These are phyloP conservation scores for Xylaria sp. DNA, from an alignment of 2,329 filamentous ascomycete species.

Conservation along the genomic window DNA sequence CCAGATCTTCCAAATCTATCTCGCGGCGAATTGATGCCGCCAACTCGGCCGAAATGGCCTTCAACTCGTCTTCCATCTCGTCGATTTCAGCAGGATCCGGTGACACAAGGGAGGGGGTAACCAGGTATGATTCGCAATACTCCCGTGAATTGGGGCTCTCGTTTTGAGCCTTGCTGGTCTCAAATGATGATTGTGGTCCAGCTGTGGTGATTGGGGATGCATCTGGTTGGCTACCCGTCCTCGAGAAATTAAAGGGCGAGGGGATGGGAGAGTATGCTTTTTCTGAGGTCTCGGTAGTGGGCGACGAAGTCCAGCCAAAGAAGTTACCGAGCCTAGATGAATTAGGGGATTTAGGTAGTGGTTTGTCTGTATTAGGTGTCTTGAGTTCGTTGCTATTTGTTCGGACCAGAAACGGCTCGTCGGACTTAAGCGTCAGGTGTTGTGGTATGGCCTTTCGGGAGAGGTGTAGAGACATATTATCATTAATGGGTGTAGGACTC, in stretches of 20 bases:
- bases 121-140: slow-evolving; percentile 64
- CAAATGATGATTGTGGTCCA: slow-evolving; percentile 53
- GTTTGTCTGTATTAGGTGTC: slow-evolving; percentile 63
- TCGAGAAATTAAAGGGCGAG: slow-evolving; percentile 61
- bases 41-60: slow-evolving; percentile 91
- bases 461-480: slow-evolving; percentile 61
- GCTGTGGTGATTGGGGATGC: slow-evolving; percentile 55
- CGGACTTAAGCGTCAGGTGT: slow-evolving; percentile 62
- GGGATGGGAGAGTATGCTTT: slow-evolving; percentile 59
- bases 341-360: slow-evolving; percentile 65
- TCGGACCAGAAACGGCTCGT: slow-evolving; percentile 50
- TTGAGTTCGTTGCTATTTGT: slow-evolving; percentile 46
- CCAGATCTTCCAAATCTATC: slow-evolving; percentile 94
- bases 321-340: slow-evolving; percentile 63
- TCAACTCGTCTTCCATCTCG: slow-evolving; percentile 93
- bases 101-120: slow-evolving; percentile 58
- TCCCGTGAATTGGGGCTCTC: slow-evolving; percentile 57
- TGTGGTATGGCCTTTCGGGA: slow-evolving; percentile 63
- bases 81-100: slow-evolving; percentile 70
- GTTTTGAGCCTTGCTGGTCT: slow-evolving; percentile 56
- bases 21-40: slow-evolving; percentile 93
- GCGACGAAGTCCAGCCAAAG: slow-evolving; percentile 65
- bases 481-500: slow-evolving; percentile 54
- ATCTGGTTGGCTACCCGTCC: slow-evolving; percentile 54
- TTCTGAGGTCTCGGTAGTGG: slow-evolving; percentile 64